Evolutionary conservation across 352 stramenopile genomes (phyloP), one percentile per base, ranked within the genome.

Genomic region (Phytophthora citrophthora): DNA sequence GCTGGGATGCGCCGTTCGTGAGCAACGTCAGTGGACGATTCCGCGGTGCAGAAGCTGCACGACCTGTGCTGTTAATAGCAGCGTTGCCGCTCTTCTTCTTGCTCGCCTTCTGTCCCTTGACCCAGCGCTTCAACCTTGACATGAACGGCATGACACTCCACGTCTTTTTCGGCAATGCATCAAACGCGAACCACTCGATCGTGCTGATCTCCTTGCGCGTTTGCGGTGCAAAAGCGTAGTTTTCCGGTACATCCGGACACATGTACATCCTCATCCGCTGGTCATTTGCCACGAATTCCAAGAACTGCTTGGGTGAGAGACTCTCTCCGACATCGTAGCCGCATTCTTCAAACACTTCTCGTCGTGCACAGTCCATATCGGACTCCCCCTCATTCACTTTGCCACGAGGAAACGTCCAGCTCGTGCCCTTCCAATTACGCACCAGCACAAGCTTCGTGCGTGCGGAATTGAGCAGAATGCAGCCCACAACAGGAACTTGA

Each of bases 111-210:
- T 96, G 72, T 26, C 78, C 70, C 47, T 82, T 91, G 54, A 98
- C 94, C 94, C 95, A 98, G 49, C 90, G 80, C 58, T 84, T 84
- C 40, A 98, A 73, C 27, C 92, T 83, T 44, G 81, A 74, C 76
- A 98, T 91, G 62, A 98, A 98, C 8, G 95, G 95, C 64, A 98
- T 77, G 39, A 98, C 93, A 31, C 89, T 97, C 83, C 93, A 98
- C 41, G 88, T 97, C 64, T 97, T 96, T 77, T 96, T 96, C 6
- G 95, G 94, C n/a, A 98, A 60, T 12, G 83, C 60, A 64, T 96
- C 84, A 43, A 98, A 90, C 24, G 83, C 61, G 67, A 97, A 95
- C 89, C 90, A 99, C 71, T 95, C 65, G 34, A 98, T 95, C 7
- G 93, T 70, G 48, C 89, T 95, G 61, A 99, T 97, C 82, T 99